Evolutionary conservation across 2,329 filamentous ascomycete species (phyloP).

Genomic region (Tolypocladium capitatum): DNA sequence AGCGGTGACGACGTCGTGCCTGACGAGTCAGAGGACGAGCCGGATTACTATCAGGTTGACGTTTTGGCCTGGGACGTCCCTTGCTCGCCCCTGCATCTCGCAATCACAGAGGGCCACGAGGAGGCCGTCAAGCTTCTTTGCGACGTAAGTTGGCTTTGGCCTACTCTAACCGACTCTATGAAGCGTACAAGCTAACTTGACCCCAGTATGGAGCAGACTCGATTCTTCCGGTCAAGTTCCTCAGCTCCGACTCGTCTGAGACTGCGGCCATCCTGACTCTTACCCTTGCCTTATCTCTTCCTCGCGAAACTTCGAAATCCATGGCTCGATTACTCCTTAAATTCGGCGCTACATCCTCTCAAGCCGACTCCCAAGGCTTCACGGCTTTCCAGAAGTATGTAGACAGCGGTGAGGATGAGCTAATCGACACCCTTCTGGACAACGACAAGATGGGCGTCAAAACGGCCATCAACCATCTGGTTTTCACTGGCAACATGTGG

Average conservation of each 20-base stretch:
- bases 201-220: conserved; percentile 65
- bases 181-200: background rate
- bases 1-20: conserved; percentile 26
- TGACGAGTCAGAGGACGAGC: conserved; percentile 48
- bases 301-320: conserved; percentile 45
- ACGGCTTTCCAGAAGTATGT: conserved; percentile 57
- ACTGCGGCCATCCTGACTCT: conserved; percentile 54
- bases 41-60: conserved; percentile 70
- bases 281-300: conserved; percentile 52
- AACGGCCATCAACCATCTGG: conserved; percentile 53
- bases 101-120: conserved; percentile 59
- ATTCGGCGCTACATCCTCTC: conserved; percentile 59
- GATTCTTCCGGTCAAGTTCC: conserved; percentile 59
- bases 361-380: conserved; percentile 51
- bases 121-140: conserved; percentile 58
- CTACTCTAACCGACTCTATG: background rate
- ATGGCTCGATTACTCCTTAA: conserved; percentile 54
- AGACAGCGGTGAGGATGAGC: conserved; percentile 29
- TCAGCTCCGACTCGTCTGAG: conserved; percentile 33
- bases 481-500: conserved; percentile 24
- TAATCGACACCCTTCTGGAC: conserved; percentile 36
- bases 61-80: conserved; percentile 68
- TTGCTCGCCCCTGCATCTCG: conserved; percentile 63
- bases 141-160: conserved; percentile 24
- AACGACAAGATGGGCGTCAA: conserved; percentile 48